Evolutionary conservation across 768 basidiomycete genomes (phyloP).

Genomic region (Gloeopeniophorella convolvens): DNA sequence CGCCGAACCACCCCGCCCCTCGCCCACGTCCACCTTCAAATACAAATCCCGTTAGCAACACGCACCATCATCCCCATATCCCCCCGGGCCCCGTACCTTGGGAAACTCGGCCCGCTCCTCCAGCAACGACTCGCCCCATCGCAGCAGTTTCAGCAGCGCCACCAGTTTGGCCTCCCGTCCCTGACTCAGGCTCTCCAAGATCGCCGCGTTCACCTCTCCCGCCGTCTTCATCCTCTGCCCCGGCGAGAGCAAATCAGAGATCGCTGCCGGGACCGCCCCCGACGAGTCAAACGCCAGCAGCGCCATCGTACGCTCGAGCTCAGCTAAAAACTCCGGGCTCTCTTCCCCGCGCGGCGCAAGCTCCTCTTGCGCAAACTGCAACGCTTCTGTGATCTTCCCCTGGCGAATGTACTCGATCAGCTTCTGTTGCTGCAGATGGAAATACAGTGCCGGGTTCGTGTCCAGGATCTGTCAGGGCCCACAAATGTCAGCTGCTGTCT

Average conservation of each 20-base stretch:
- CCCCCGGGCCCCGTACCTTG: too few species aligned
- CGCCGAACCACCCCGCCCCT: too few species aligned
- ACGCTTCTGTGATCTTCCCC: slow-evolving; percentile 68
- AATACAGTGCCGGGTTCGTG: slow-evolving; percentile 88
- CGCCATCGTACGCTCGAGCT: slow-evolving; percentile 94
- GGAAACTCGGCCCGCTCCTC: slow-evolving; percentile 77
- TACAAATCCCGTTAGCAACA: background rate
- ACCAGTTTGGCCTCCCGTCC: slow-evolving; percentile 89
- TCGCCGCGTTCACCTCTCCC: slow-evolving; percentile 91
- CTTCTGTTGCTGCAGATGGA: slow-evolving; percentile 92
- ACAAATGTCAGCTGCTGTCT: slow-evolving; percentile 20
- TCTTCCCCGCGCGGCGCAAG: slow-evolving; percentile 93
- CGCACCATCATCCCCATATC: slow-evolving; percentile 24
- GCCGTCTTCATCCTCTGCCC: slow-evolving; percentile 93
- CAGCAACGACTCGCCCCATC: slow-evolving; percentile 82
- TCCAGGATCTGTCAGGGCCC: slow-evolving; percentile 86
- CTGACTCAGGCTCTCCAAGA: slow-evolving; percentile 86
- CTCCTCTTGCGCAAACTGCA: slow-evolving; percentile 89
- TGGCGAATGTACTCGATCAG: slow-evolving; percentile 92
- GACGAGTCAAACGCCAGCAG: slow-evolving; percentile 75
- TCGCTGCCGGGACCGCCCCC: slow-evolving; percentile 52
- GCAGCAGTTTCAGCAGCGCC: slow-evolving; percentile 72
- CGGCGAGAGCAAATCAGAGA: slow-evolving; percentile 75
- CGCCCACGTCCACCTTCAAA: slow-evolving; percentile 13
- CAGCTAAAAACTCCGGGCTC: slow-evolving; percentile 85